Evolutionary conservation across 1,284 basidiomycete genomes (phyloP), one percentile per base, ranked within the genome.

Genomic region (Melampsora larici-populina): DNA sequence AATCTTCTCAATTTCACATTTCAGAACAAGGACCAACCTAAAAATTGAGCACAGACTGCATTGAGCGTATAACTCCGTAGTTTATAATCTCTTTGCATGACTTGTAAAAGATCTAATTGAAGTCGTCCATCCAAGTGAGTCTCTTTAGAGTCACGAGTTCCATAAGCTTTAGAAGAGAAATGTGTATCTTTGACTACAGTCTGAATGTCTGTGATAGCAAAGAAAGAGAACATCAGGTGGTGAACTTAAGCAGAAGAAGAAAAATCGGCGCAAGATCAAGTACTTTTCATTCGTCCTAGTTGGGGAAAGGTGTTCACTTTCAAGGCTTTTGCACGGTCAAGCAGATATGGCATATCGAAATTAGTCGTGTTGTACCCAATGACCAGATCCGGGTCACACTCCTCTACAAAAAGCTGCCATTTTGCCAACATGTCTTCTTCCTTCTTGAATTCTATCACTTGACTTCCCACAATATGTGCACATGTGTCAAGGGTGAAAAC

Each of bases 41-140:
- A 86, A 85, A 97, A 97, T 81, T 94, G 92, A 1, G 95, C 91
- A 83, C 94, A 97, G 67, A 97, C 94, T 0, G 94, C 91, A 84
- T 97, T 97, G 80, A 97, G 89, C 0, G 94, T 93, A 83, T 97
- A 97, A 82, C 92, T 94, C 33, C 95, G 90, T 5, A 97, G 86
- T 82, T 97, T 97, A 86, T 97, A 91, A 84, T 97, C 95, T 79
- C 94, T 89, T 82, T 97, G 94, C 92, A 97, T 97, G 83, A 93
- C 93, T 81, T 97, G 94, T 58, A 97, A 87, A 29, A 97, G 85
- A 86, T 97, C 94, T 68, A 97, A 89, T 83, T 97, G 94, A 9
- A 97, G 86, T 24, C 94, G 89, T 29, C 94, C 95, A 80, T 96
- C 92, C 49, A 97, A 88, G 13, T 87, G 86, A 0, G 94, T 94